These are phyloP conservation scores for Colletotrichum coccodes DNA, from an alignment of 2,329 filamentous ascomycete genomes.

Conservation along the genomic window DNA sequence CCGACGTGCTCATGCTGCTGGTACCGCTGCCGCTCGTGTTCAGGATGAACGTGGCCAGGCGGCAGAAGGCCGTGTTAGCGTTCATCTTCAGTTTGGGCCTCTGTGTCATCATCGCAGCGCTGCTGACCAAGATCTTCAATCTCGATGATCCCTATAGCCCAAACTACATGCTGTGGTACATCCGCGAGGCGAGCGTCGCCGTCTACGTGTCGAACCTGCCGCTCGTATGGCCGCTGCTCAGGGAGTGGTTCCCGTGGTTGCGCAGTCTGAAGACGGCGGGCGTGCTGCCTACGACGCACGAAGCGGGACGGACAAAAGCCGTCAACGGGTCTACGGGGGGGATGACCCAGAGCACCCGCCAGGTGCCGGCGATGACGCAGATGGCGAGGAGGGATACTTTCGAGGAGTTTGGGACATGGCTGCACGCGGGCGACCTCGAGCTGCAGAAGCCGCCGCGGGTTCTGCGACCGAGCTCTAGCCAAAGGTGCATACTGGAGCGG, in stretches of 20 bases:
- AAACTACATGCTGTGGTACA: conserved; percentile 62
- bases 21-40: conserved; percentile 58
- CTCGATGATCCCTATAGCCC: conserved; percentile 37
- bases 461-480: background rate
- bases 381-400: conserved; percentile 5
- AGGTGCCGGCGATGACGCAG: background rate
- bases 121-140: conserved; percentile 59
- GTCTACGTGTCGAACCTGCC: conserved; percentile 64
- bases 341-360: background rate
- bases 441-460: background rate
- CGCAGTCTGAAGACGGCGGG: background rate
- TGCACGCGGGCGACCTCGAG: conserved; percentile 10
- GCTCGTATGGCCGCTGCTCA: conserved; percentile 61
- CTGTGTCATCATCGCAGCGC: conserved; percentile 54
- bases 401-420: conserved; percentile 12
- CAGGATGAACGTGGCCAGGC: conserved; percentile 41
- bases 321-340: background rate
- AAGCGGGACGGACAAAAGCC: background rate
- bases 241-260: conserved; percentile 40
- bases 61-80: conserved; percentile 56
- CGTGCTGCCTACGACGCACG: conserved; percentile 1
- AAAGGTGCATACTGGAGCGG: background rate
- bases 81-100: conserved; percentile 59
- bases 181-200: conserved; percentile 62
- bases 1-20: conserved; percentile 57